These are phyloP conservation scores for Zygosaccharomyces pseudobailii DNA, from an alignment of 1,139 yeast species.

Conservation along the genomic window DNA sequence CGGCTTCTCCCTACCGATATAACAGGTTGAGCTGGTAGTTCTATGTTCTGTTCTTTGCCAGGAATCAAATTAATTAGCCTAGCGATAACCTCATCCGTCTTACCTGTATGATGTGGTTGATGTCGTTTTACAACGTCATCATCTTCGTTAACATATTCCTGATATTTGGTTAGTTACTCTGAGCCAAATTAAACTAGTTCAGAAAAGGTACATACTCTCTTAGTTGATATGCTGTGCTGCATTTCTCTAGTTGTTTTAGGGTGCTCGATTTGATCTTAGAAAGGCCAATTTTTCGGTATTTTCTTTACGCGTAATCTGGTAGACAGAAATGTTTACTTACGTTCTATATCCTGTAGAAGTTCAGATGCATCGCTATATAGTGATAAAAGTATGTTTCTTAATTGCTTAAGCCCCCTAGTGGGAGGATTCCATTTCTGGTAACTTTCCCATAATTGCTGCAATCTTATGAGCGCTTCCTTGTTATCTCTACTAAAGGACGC, in stretches of 20 bases:
- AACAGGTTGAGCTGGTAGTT: conserved; percentile 16
- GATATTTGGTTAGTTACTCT: neutral
- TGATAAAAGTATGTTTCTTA: conserved; percentile 28
- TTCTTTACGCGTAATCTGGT: neutral
- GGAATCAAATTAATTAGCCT: conserved; percentile 30
- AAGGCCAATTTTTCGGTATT: too few relatives aligned
- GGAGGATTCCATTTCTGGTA: conserved; percentile 34
- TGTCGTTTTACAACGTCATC: conserved; percentile 15
- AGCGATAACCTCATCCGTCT: conserved; percentile 31
- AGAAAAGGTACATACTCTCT: conserved; percentile 10
- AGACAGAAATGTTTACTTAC: conserved; percentile 5
- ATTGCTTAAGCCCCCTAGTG: conserved; percentile 30
- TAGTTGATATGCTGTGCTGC: conserved; percentile 3
- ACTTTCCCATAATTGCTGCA: conserved; percentile 25
- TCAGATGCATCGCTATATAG: conserved; percentile 24
- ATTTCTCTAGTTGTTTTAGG: too few relatives aligned
- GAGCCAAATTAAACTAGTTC: too few relatives aligned
- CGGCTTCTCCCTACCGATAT: conserved; percentile 55
- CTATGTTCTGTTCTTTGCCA: conserved; percentile 28
- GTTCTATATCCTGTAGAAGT: conserved; percentile 23
- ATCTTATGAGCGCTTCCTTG: conserved; percentile 22
- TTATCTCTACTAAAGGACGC: conserved; percentile 20
- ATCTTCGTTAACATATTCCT: conserved; percentile 18
- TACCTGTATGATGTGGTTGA: conserved; percentile 38
- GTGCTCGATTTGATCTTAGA: too few relatives aligned